phyloP scores from a whole-genome alignment of 1,284 basidiomycete genomes.

The Cutaneotrichosporon mucoides region DNA sequence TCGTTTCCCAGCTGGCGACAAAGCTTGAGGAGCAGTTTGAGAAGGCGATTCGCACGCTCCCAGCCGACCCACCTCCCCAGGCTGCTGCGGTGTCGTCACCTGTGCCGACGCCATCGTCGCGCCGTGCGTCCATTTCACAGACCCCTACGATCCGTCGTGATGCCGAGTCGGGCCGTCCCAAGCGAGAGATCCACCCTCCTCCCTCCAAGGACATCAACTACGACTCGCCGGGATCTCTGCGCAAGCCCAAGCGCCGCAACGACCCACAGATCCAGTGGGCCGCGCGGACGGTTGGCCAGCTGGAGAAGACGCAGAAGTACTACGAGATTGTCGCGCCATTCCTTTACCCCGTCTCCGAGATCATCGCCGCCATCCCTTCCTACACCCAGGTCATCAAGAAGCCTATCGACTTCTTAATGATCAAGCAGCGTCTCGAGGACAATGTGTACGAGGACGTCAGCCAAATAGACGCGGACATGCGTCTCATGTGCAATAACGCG shows the following conservation, averaged over 20 bases:
- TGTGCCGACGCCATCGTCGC: slow-evolving; percentile 20
- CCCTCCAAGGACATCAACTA: slow-evolving; percentile 87
- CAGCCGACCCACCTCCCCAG: slow-evolving; percentile 54
- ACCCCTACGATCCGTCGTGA: slow-evolving; percentile 46
- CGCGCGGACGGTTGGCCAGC: slow-evolving; percentile 66
- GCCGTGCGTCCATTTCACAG: slow-evolving; percentile 42
- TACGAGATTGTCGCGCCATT: slow-evolving; percentile 74
- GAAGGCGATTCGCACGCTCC: slow-evolving; percentile 73
- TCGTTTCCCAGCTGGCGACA: slow-evolving; percentile 71
- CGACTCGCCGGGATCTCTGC: slow-evolving; percentile 54
- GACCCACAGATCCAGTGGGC: slow-evolving; percentile 78
- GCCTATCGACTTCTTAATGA: slow-evolving; percentile 90
- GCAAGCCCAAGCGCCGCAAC: slow-evolving; percentile 57
- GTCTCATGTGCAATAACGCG: slow-evolving; percentile 91
- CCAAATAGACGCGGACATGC: slow-evolving; percentile 85
- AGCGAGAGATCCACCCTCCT: slow-evolving; percentile 94
- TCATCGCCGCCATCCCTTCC: slow-evolving; percentile 62
- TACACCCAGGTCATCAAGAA: slow-evolving; percentile 87
- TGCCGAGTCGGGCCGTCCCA: slow-evolving; percentile 68
- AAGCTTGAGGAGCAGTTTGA: slow-evolving; percentile 81
- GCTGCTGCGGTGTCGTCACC: slow-evolving; percentile 23
- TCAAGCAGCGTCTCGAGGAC: slow-evolving; percentile 74
- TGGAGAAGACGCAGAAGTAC: slow-evolving; percentile 72
- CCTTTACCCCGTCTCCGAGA: slow-evolving; percentile 85
- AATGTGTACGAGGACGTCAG: slow-evolving; percentile 69